These are phyloP conservation scores for Ustilago nuda DNA, from an alignment of 1,284 basidiomycete genomes.

Conservation along the genomic window DNA sequence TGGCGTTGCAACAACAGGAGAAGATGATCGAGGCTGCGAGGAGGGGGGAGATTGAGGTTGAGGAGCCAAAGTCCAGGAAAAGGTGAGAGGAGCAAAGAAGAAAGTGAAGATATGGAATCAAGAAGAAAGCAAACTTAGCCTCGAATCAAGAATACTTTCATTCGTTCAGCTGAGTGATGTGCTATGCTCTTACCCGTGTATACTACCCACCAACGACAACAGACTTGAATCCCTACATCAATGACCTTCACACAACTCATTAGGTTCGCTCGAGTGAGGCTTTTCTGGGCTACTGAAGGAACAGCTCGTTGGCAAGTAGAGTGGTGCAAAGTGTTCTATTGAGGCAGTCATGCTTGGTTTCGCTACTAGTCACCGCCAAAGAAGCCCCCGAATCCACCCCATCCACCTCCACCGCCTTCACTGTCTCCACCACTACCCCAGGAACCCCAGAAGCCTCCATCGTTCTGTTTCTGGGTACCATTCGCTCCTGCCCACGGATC, in stretches of 20 bases:
- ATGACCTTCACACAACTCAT: neutral
- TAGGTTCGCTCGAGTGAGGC: too few species aligned
- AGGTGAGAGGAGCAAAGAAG: neutral
- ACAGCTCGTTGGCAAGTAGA: neutral
- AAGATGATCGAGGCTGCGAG: slow-evolving; percentile 10
- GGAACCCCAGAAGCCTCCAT: slow-evolving; percentile 20
- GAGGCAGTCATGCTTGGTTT: slow-evolving; percentile 5
- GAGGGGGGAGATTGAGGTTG: slow-evolving; percentile 5
- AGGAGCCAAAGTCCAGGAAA: slow-evolving; percentile 3
- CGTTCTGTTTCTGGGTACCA: slow-evolving; percentile 21
- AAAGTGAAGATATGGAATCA: neutral
- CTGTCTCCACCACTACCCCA: slow-evolving; percentile 25
- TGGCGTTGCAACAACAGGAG: slow-evolving; percentile 36
- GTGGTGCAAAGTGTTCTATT: neutral
- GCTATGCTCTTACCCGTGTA: slow-evolving; percentile 13
- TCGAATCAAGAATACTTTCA: neutral
- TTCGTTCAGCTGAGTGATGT: neutral
- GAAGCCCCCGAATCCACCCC: slow-evolving; percentile 49
- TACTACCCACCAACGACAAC: slow-evolving; percentile 14
- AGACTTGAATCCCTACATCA: neutral
- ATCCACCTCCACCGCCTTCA: slow-evolving; percentile 27
- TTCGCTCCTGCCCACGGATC: slow-evolving; percentile 49
- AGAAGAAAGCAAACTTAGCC: neutral
- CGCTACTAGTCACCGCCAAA: slow-evolving; percentile 33
- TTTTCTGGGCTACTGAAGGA: too few species aligned